These are phyloP conservation scores for Cylindrodendrum hubeiense DNA, from an alignment of 2,329 filamentous ascomycete species.

Conservation along the genomic window DNA sequence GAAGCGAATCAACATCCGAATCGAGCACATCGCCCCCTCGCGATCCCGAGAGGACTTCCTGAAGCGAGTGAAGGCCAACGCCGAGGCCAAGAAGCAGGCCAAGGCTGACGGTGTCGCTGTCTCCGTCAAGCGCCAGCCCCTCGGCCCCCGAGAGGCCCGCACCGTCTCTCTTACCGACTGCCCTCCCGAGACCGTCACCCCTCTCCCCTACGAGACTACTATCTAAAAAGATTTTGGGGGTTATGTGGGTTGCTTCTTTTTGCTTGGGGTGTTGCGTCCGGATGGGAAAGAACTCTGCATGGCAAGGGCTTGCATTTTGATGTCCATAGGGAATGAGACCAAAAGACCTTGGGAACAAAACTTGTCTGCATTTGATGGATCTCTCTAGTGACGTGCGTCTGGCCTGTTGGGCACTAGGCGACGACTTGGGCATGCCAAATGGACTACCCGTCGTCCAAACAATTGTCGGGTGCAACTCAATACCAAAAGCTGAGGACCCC, in stretches of 20 bases:
- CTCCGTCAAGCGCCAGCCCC: slow-evolving; percentile 92
- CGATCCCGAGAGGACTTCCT: slow-evolving; percentile 98
- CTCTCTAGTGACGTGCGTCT: slow-evolving; percentile 35
- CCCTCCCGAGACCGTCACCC: slow-evolving; percentile 90
- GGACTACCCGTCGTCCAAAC: slow-evolving; percentile 9
- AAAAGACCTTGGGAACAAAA: slow-evolving; percentile 50
- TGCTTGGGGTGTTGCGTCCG: slow-evolving; percentile 58
- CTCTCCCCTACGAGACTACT: slow-evolving; percentile 97
- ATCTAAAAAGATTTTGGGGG: slow-evolving; percentile 74
- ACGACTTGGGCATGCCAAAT: slow-evolving; percentile 22
- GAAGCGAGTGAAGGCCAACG: slow-evolving; percentile 96
- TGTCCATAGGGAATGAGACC: slow-evolving; percentile 55
- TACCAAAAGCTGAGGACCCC: slow-evolving; percentile 4
- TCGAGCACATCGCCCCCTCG: slow-evolving; percentile 96
- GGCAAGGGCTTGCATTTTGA: slow-evolving; percentile 57
- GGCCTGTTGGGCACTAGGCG: slow-evolving; percentile 12
- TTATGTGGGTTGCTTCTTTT: slow-evolving; percentile 53
- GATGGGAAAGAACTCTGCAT: slow-evolving; percentile 60
- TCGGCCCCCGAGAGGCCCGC: slow-evolving; percentile 81
- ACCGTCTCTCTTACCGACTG: slow-evolving; percentile 85
- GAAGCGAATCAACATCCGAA: slow-evolving; percentile 99
- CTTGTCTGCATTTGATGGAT: slow-evolving; percentile 37
- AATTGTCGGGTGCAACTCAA: slow-evolving; percentile 16
- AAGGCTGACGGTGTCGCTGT: slow-evolving; percentile 90
- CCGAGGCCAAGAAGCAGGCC: slow-evolving; percentile 90